Conservation (phyloP, 202 grass and related monocot species). For the Schoenoplectus tabernaemontani region DNA sequence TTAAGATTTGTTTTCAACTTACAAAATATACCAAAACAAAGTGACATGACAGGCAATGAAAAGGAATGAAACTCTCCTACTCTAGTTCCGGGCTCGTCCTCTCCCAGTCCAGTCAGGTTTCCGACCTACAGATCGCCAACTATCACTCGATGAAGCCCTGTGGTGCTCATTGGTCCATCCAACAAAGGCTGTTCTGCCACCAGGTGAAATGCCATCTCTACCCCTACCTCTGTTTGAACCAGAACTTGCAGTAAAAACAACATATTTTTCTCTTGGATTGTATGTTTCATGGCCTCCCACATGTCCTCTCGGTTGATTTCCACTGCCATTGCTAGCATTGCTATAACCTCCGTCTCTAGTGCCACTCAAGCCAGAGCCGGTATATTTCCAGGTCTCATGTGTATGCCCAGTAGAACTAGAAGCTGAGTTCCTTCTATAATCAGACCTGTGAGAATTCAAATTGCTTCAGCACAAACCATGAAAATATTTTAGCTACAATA, state of each 20-base stretch:
- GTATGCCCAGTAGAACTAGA: background rate
- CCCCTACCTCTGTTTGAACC: too few relatives aligned
- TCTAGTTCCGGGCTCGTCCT: background rate
- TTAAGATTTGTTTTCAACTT: too few relatives aligned
- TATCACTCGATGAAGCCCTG: background rate
- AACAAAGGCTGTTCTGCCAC: background rate
- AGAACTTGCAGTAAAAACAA: background rate
- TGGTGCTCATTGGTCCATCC: background rate
- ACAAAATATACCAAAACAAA: background rate
- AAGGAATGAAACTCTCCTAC: background rate
- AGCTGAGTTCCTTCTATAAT: background rate
- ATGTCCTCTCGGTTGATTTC: background rate
- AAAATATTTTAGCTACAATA: background rate
- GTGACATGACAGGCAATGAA: background rate
- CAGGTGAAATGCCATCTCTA: background rate
- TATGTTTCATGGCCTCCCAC: background rate
- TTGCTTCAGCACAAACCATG: background rate
- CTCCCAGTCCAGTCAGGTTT: background rate
- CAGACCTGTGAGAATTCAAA: background rate
- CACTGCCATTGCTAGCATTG: background rate
- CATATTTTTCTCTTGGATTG: background rate
- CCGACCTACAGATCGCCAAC: constrained; percentile 10
- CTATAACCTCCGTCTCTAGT: background rate
- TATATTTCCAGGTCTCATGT: constrained; percentile 13
- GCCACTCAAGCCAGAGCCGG: constrained; percentile 21